Evolutionary conservation across 2,329 filamentous ascomycete genomes (phyloP), one percentile per base, ranked within the genome.

Genomic region (Sarocladiaceae sp.): DNA sequence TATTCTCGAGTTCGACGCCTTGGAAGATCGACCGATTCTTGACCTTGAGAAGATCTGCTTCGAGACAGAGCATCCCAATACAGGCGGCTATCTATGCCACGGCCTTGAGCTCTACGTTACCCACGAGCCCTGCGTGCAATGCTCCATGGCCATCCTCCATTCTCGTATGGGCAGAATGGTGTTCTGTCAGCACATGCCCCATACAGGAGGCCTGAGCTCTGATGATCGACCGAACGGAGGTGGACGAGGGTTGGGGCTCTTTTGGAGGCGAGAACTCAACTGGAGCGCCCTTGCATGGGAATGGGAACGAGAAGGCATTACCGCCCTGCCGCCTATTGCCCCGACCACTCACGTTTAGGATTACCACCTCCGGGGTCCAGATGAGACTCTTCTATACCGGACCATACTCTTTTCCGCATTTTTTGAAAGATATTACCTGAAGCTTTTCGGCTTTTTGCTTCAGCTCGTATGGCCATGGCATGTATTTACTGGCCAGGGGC

Each of bases 41-140:
- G 72, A 77, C 2, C 72, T 88, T 52, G 87, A 94, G 65, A 69
- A 74, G 56, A 65, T 71, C 52, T 80, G 86, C 56, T 88, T 84
- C 62, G 73, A 76, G 47, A 72, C 81, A 60, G 83, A 85, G 60
- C 87, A 86, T 62, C 81, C 79, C 36, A 80, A 77, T 57, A 79
- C 82, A 28, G 88, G 90, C 59, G 93, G 93, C 51, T 99, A 99
- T 66, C 83, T 99, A 18, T 97, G 93, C 71, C 90, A 96, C 59
- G 89, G 90, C 52, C 79, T 99, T 26, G 93, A 97, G 68, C 81
- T 99, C 53, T 97, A 97, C 71, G 77, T 95, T 55, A 96, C 92
- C 2, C 92, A 97, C 64, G 94, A 99, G 71, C 94, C 94, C 4
- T 99, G 94, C 66, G 82, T 96, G 55, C 95, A 96, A 82, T 99